Percentiles rank a stretch among this genome's conserved stretches.
These are phyloP conservation scores for Epichloe amarillans DNA, from an alignment of 2,329 filamentous ascomycete genomes.

Conservation along the genomic window DNA sequence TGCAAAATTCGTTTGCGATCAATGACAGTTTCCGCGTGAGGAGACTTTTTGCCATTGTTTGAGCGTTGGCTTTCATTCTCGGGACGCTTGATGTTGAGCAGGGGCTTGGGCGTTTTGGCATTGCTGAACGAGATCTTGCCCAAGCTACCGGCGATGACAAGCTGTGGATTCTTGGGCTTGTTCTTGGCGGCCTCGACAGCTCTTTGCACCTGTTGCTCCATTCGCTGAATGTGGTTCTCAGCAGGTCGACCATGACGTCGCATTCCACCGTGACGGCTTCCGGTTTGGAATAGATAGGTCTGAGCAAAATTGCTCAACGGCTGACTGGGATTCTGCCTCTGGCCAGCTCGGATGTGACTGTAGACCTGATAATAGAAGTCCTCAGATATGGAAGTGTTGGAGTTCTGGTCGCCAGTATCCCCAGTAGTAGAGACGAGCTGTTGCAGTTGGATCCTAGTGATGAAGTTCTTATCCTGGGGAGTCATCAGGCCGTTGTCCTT, in stretches of 20 bases:
- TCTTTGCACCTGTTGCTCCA: slow-evolving; percentile 97
- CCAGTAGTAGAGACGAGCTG: slow-evolving; percentile 89
- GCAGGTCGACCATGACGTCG: slow-evolving; percentile 68
- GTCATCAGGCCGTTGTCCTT: slow-evolving; percentile 98
- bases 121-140: slow-evolving; percentile 99
- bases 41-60: slow-evolving; percentile 30
- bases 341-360: slow-evolving; percentile 80
- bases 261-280: slow-evolving; percentile 62
- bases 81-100: slow-evolving; percentile 86
- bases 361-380: slow-evolving; percentile 99
- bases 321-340: slow-evolving; percentile 82
- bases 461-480: slow-evolving; percentile 98
- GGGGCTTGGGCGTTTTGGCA: slow-evolving; percentile 87
- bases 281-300: slow-evolving; percentile 93
- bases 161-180: slow-evolving; percentile 92
- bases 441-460: slow-evolving; percentile 93
- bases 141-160: slow-evolving; percentile 89
- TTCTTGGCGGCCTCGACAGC: slow-evolving; percentile 95
- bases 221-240: slow-evolving; percentile 95
- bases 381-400: slow-evolving; percentile 70
- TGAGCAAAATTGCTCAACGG: slow-evolving; percentile 93
- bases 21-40: slow-evolving; percentile 32
- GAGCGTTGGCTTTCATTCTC: slow-evolving; percentile 51
- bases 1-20: slow-evolving; percentile 73
- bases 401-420: slow-evolving; percentile 65